Evolutionary conservation across 495 filamentous ascomycete species (phyloP).

Genomic region (Aspergillus nanangensis): DNA sequence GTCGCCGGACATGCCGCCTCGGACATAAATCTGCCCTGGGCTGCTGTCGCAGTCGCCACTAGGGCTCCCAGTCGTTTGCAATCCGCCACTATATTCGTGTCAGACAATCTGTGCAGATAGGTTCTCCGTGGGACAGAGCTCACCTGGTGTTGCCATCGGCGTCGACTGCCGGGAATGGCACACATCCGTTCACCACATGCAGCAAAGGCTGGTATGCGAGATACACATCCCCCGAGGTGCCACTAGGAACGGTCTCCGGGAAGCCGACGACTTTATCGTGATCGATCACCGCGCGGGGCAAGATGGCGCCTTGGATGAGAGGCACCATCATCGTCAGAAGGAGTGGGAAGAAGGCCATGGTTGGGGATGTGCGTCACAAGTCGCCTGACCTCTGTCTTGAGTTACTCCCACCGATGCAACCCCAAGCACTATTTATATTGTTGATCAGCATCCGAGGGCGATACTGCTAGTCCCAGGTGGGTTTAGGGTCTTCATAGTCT

Average conservation of each 20-base stretch:
- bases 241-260: constrained; percentile 41
- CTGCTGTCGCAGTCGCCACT: constrained; percentile 38
- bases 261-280: constrained; percentile 44
- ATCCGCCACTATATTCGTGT: constrained; percentile 30
- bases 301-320: constrained; percentile 9
- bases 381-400: no score
- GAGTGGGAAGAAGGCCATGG: constrained; percentile 6
- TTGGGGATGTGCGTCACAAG: no score
- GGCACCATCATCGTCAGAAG: constrained; percentile 10
- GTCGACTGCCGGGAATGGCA: constrained; percentile 52
- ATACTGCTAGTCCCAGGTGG: not conserved
- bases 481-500: not conserved
- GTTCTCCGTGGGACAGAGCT: no score
- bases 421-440: not conserved
- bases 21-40: constrained; percentile 49
- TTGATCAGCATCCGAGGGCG: no score
- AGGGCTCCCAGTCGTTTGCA: constrained; percentile 29
- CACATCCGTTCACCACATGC: constrained; percentile 48
- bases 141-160: constrained; percentile 44
- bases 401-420: no score
- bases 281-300: constrained; percentile 31
- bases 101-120: not conserved
- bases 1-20: constrained; percentile 28
- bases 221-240: constrained; percentile 35
- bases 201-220: constrained; percentile 47